A percentile compares a stretch with the other conserved stretches of the same genome.
phyloP scores from a whole-genome alignment of 805 yeast species.

The Candida nemodendra region DNA sequence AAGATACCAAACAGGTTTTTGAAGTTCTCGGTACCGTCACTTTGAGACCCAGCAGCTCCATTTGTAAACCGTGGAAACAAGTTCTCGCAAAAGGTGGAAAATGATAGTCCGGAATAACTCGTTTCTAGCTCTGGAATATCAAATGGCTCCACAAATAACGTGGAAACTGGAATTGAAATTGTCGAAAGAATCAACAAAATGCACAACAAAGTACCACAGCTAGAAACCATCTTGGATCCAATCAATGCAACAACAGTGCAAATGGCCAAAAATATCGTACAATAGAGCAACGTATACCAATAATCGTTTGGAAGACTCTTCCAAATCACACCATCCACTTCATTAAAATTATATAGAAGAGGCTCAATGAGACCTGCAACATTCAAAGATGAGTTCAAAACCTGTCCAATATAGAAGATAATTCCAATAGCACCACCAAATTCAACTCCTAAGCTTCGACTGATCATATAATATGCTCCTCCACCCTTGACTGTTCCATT shows the following conservation, averaged over 20 bases:
- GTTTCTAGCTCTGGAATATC: conserved; percentile 46
- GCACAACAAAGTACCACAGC: conserved; percentile 76
- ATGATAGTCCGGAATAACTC: conserved; percentile 70
- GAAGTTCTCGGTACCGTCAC: conserved; percentile 64
- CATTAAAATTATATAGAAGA: conserved; percentile 73
- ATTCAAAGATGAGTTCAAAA: conserved; percentile 85
- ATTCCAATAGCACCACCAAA: conserved; percentile 98
- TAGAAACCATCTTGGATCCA: conserved; percentile 79
- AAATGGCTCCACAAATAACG: conserved; percentile 64
- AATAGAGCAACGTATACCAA: conserved; percentile 68
- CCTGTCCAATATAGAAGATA: conserved; percentile 92
- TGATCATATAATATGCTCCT: conserved; percentile 97
- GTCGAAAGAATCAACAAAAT: conserved; percentile 67
- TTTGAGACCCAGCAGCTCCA: conserved; percentile 89
- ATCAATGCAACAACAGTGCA: conserved; percentile 78
- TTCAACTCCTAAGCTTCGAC: conserved; percentile 93
- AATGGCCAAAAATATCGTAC: conserved; percentile 62
- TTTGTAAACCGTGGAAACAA: conserved; percentile 76
- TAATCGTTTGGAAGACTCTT: conserved; percentile 62
- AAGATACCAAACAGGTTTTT: conserved; percentile 89
- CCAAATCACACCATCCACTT: conserved; percentile 51
- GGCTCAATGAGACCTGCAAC: conserved; percentile 97
- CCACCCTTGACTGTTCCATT: conserved; percentile 98
- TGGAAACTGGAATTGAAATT: conserved; percentile 77
- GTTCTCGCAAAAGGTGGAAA: conserved; percentile 64